A percentile compares a stretch with the other conserved stretches of the same genome.
These are phyloP conservation scores for Colletotrichum siamense DNA, from an alignment of 2,329 filamentous ascomycete species.

Conservation along the genomic window DNA sequence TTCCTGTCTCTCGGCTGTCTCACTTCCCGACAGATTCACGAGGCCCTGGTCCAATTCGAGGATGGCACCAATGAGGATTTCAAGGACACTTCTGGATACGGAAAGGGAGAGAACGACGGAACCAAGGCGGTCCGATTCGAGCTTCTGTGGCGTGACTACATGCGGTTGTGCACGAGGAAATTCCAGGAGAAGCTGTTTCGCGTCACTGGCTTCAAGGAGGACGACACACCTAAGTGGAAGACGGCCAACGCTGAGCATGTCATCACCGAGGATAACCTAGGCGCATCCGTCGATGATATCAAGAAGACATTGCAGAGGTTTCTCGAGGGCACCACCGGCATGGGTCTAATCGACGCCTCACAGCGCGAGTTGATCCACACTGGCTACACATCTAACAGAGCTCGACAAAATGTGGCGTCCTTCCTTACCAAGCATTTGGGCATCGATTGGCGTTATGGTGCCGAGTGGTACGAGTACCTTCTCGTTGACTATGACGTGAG, in stretches of 20 bases:
- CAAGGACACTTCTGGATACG: slow-evolving; percentile 60
- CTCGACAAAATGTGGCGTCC: slow-evolving; percentile 77
- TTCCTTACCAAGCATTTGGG: slow-evolving; percentile 76
- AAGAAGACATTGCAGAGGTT: slow-evolving; percentile 61
- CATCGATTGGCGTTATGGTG: slow-evolving; percentile 81
- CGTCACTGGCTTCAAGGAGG: slow-evolving; percentile 65
- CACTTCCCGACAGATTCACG: slow-evolving; percentile 75
- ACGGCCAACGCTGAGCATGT: slow-evolving; percentile 44
- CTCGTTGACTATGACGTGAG: slow-evolving; percentile 78
- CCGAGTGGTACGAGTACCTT: slow-evolving; percentile 82
- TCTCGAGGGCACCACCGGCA: slow-evolving; percentile 72
- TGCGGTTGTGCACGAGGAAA: slow-evolving; percentile 77
- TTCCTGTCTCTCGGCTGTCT: slow-evolving; percentile 76
- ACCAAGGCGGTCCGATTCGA: slow-evolving; percentile 75
- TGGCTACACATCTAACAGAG: slow-evolving; percentile 79
- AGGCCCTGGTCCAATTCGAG: slow-evolving; percentile 71
- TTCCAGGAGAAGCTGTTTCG: slow-evolving; percentile 70
- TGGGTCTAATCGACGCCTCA: slow-evolving; percentile 78
- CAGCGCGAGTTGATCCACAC: slow-evolving; percentile 77
- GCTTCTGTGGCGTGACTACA: slow-evolving; percentile 81
- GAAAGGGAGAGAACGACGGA: slow-evolving; percentile 74
- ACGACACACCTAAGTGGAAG: slow-evolving; percentile 55
- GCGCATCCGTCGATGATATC: slow-evolving; percentile 40
- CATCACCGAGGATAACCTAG: slow-evolving; percentile 32
- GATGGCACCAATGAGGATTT: slow-evolving; percentile 57